Evolutionary conservation across 192 early-diverging fungal genomes (phyloP), one percentile per base, ranked within the genome.

Genomic region (Geranomyces variabilis): DNA sequence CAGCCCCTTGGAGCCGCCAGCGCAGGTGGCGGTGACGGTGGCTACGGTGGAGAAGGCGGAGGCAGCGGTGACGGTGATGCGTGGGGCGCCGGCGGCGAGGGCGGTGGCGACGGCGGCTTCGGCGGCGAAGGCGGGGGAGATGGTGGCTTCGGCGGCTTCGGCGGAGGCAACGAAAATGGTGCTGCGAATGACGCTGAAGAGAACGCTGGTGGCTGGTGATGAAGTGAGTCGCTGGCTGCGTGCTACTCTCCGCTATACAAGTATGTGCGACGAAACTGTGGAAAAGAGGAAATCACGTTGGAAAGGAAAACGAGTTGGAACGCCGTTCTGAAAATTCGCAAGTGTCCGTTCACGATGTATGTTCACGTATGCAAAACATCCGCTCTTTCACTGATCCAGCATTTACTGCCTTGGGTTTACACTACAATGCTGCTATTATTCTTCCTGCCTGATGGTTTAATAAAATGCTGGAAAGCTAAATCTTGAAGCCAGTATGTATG

Each of bases 401-500:
- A n/a, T n/a, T n/a, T n/a, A n/a, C n/a, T n/a, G n/a, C n/a, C n/a
- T n/a, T n/a, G n/a, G n/a, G n/a, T n/a, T n/a, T n/a, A n/a, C n/a
- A n/a, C n/a, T n/a, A n/a, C n/a, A 41, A 41, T 41, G 36, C 36
- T 41, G 36, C 36, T 41, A n/a, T n/a, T n/a, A n/a, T n/a, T n/a
- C n/a, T n/a, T n/a, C n/a, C n/a, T n/a, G n/a, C n/a, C n/a, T n/a
- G n/a, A n/a, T n/a, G n/a, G n/a, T n/a, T n/a, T n/a, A n/a, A n/a
- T n/a, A n/a, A n/a, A n/a, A n/a, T n/a, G n/a, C n/a, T n/a, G n/a
- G n/a, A n/a, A n/a, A n/a, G n/a, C n/a, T 73, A 96, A 56, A 98
- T 73, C 80, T 98, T 98, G 85, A 90, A 96, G 48, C 96, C 96
- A 46, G 91, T 88, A 73, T 97, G 96, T 53, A 99, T 95, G 34